These are phyloP conservation scores for Zymoseptoria brevis DNA, from an alignment of 2,329 filamentous ascomycete species.

Conservation along the genomic window DNA sequence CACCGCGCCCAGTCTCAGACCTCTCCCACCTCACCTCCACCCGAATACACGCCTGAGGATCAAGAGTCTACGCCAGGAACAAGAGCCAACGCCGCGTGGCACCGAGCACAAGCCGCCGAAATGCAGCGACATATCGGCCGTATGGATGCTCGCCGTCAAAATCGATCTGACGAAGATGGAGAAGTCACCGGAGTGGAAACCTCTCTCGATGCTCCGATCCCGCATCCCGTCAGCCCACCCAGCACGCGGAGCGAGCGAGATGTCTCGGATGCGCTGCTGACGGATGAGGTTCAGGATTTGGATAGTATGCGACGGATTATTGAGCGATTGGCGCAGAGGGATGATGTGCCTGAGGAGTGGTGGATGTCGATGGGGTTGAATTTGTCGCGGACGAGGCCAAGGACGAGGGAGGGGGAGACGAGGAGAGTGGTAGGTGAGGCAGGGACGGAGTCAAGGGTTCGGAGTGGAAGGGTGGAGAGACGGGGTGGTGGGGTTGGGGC, in stretches of 20 bases:
- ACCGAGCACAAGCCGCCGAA: no score
- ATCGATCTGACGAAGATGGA: neutral
- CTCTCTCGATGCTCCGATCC: conserved; percentile 18
- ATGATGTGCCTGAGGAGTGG: conserved; percentile 76
- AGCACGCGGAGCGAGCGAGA: conserved; percentile 16
- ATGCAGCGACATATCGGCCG: no score
- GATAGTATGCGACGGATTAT: conserved; percentile 66
- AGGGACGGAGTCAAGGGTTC: neutral
- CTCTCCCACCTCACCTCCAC: conserved; percentile 17
- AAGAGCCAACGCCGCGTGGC: no score
- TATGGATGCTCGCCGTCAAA: no score
- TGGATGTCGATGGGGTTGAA: conserved; percentile 50
- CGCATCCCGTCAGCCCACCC: conserved; percentile 24
- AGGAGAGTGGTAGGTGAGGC: neutral
- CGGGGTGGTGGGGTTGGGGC: neutral
- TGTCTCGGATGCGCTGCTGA: conserved; percentile 17
- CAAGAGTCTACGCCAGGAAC: neutral
- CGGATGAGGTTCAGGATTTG: conserved; percentile 34
- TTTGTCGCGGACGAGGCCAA: conserved; percentile 18
- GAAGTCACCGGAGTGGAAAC: conserved; percentile 11
- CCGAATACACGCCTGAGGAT: conserved; percentile 16
- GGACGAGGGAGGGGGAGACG: conserved; percentile 11
- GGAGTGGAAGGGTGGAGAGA: neutral
- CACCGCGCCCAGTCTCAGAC: conserved; percentile 12
- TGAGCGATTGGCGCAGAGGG: conserved; percentile 58